Evolutionary conservation across 352 stramenopile species (phyloP).

Genomic region (Phytophthora macrochlamydospora): DNA sequence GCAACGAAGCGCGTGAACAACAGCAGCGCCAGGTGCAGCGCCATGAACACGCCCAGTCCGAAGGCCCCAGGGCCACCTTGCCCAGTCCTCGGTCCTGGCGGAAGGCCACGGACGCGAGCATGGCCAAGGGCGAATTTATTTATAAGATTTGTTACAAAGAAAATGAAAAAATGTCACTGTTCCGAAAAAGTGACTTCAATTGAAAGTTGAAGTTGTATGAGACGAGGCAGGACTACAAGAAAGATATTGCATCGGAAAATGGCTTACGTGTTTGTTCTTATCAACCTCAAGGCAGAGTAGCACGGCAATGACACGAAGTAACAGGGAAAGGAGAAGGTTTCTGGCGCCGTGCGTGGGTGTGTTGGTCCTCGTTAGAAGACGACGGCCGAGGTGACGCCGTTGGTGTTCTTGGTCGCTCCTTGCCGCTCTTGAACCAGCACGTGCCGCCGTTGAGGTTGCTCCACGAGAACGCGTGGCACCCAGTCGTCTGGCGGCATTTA

Average conservation of each 20-base stretch:
- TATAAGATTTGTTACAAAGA: no score
- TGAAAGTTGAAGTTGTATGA: not conserved
- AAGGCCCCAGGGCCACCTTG: constrained; percentile 77
- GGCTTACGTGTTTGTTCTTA: no score
- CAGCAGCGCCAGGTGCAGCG: constrained; percentile 63
- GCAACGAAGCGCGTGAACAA: constrained; percentile 37
- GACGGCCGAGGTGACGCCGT: constrained; percentile 29
- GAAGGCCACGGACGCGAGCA: constrained; percentile 83
- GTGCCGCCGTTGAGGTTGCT: constrained; percentile 26
- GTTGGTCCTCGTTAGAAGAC: not conserved
- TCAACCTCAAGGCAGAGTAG: no score
- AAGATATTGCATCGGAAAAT: no score
- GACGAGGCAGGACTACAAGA: not conserved
- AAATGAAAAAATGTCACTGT: no score
- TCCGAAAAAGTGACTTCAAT: no score
- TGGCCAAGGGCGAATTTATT: constrained; percentile 13
- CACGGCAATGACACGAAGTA: not conserved
- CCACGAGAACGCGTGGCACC: constrained; percentile 40
- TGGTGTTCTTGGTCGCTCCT: constrained; percentile 17
- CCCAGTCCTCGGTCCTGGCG: constrained; percentile 75
- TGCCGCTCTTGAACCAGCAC: constrained; percentile 32
- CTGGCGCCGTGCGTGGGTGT: no score
- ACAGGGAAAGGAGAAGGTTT: not conserved
- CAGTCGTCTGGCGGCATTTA: constrained; percentile 19
- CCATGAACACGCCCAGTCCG: constrained; percentile 74